Base-by-base conservation (phyloP, 495 filamentous ascomycete species). In the Penicillium bovifimosum region DNA sequence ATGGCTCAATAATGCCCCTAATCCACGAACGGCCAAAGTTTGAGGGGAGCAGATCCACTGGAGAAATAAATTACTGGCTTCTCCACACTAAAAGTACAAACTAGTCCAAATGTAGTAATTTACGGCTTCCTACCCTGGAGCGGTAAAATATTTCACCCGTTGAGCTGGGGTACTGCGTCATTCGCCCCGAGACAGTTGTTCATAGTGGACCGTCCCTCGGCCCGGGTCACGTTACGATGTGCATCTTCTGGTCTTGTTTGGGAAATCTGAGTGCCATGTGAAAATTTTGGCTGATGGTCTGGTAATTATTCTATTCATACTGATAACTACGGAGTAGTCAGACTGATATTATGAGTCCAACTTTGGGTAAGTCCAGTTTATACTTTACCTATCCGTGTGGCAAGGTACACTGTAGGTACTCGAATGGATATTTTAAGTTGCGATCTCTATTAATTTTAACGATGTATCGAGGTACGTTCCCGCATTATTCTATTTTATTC, bases 171-270 rank as follows among this genome's bases (percentile, higher is more conserved):
- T 36, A 36, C 20, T 41, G 39, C 39, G 39, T 41, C 39, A 41
- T 24, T 27, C 18, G 2, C 2, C 4, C 8, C 18, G 4, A 17
- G 34, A 5, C 34, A 42, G 16, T 13, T 9, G 29, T 26, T 7
- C 18, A 10, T 32, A n/a, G n/a, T n/a, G n/a, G n/a, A 31, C 24
- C 46, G 10, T 49, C 36, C 29, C 48, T 48, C 48, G 48, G 48
- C 48, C 48, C 48, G 48, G 48, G 48, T 53, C 42, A 49, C 41
- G 44, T 47, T 47, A 47, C 44, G 13, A 33, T 24, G 4, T 24
- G 20, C 20, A 24, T 2, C 20, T 24, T 24, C 20, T 24, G 26
- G 13, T 1, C 41, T 43, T 17, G 5, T 39, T 39, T 39, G 20
- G 20, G 20, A 24, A 24, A 2, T 24, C 2, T 24, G 20, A 24